phyloP scores from a whole-genome alignment of 2,329 filamentous ascomycete genomes.

The Phaeosphaeriaceae sp. region DNA sequence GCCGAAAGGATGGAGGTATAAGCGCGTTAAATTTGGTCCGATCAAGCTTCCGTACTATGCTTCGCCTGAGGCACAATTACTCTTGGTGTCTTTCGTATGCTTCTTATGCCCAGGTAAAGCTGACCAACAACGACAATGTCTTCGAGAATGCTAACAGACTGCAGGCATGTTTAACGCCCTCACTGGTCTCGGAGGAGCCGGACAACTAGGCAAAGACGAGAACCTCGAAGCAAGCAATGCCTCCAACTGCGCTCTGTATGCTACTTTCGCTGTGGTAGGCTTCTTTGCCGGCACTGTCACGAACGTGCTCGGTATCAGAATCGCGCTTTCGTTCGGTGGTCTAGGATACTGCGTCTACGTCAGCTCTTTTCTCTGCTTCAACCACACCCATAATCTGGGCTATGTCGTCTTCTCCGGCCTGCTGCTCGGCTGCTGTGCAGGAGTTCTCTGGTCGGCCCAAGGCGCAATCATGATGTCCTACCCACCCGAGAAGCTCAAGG shows the following conservation, averaged over 20 bases:
- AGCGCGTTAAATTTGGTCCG: conserved; percentile 45
- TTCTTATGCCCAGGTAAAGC: conserved; percentile 54
- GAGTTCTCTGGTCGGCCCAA: conserved; percentile 79
- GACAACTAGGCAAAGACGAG: conserved; percentile 54
- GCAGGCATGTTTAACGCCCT: conserved; percentile 57
- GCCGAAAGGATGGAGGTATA: conserved; percentile 54
- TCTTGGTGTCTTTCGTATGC: conserved; percentile 57
- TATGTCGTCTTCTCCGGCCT: conserved; percentile 78
- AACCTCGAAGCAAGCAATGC: conserved; percentile 57
- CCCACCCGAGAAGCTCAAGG: conserved; percentile 78
- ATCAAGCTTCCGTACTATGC: conserved; percentile 54
- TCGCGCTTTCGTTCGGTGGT: conserved; percentile 72
- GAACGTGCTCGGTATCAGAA: conserved; percentile 72
- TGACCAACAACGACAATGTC: no score
- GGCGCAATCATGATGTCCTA: conserved; percentile 88
- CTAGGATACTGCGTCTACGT: conserved; percentile 77
- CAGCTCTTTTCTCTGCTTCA: conserved; percentile 71
- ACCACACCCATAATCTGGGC: conserved; percentile 68
- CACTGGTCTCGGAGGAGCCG: conserved; percentile 54
- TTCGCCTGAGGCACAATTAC: conserved; percentile 53
- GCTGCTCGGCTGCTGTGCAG: conserved; percentile 76
- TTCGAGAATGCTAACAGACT: conserved; percentile 12
- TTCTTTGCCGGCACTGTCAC: conserved; percentile 72
- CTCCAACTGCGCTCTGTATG: conserved; percentile 63
- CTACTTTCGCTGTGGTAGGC: conserved; percentile 69